Base-by-base conservation (phyloP, 257 asterid species). In the Euphrasia confusa region DNA sequence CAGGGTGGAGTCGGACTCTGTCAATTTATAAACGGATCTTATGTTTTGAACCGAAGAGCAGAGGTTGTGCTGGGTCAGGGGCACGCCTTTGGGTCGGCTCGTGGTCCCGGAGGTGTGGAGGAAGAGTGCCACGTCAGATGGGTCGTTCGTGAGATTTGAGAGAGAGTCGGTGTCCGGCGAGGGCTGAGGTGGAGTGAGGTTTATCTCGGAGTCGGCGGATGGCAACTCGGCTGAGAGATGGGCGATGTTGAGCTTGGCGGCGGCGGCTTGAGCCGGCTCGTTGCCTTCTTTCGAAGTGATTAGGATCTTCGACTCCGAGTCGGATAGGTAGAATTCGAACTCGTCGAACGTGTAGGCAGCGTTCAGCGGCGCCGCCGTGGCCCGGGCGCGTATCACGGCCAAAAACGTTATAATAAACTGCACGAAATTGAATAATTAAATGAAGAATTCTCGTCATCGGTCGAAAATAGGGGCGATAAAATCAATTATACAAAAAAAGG, bases 41-140 rank as follows among this genome's bases (percentile, higher is more conserved):
- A 89, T 87, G 18, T 93, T 93, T 18, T 78, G 79, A 10, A 85
- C 94, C 0, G 99, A 82, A 26, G 96, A 87, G 32, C 78, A 84
- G 6, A 93, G 80, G 54, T 93, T 93, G 1, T 75, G 79, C 75
- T 93, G 99, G 28, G 96, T 80, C 27, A 93, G 65, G 0, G 99
- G 99, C 15, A 93, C 97, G 14, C 99, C 99, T 64, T 93, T 93
- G 44, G 99, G 99, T 7, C 95, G 83, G 77, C 99, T 93, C 9
- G 99, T 93, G 68, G 99, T 93, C 64, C 99, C 99, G 60, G 99
- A 93, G n/a, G 99, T 93, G 74, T 93, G 99, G 67, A 93, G 96
- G 75, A 93, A 93, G 28, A 93, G 96, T 2, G 97, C 79, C 32
- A 64, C 80, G 68, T 93, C 99, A 24, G 81, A 71, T 6, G 97